These are phyloP conservation scores for Zasmidium cellare DNA, from an alignment of 2,329 filamentous ascomycete species.

Conservation along the genomic window DNA sequence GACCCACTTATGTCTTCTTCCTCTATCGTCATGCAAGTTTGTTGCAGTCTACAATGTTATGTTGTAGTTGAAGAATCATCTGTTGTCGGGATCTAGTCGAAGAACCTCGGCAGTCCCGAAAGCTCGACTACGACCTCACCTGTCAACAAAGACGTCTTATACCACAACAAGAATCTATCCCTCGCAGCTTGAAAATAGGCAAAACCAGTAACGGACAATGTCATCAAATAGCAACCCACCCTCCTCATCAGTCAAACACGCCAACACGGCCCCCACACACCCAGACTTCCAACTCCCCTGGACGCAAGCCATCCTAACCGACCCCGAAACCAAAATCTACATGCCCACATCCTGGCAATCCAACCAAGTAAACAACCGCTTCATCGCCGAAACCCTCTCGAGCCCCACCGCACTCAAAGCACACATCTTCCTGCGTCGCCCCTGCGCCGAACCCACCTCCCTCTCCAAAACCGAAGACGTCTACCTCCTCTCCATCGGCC, in stretches of 20 bases:
- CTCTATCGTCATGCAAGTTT: too few relatives aligned
- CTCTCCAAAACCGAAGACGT: conserved; percentile 18
- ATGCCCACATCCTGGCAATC: background rate
- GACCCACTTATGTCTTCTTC: background rate
- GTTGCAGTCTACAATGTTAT: too few relatives aligned
- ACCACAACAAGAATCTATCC: background rate
- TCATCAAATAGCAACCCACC: too few relatives aligned
- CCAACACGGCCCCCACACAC: conserved; percentile 1
- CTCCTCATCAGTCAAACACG: background rate
- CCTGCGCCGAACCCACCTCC: conserved; percentile 19
- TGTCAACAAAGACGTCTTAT: too few relatives aligned
- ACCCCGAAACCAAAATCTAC: conserved; percentile 1
- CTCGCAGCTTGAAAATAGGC: background rate
- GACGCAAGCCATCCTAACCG: conserved; percentile 11
- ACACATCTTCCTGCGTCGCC: conserved; percentile 18
- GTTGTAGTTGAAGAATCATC: too few relatives aligned
- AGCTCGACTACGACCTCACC: background rate
- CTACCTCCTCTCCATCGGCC: conserved; percentile 22
- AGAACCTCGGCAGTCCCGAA: too few relatives aligned
- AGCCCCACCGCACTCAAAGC: conserved; percentile 15
- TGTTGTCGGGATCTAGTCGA: too few relatives aligned
- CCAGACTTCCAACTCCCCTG: conserved; percentile 18
- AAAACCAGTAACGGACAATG: background rate
- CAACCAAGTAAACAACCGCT: background rate
- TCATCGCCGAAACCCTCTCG: conserved; percentile 17